Percentiles rank a stretch among this genome's conserved stretches.
Conservation (phyloP, 1,284 basidiomycete species). For the Lentinula novae-zelandiae region DNA sequence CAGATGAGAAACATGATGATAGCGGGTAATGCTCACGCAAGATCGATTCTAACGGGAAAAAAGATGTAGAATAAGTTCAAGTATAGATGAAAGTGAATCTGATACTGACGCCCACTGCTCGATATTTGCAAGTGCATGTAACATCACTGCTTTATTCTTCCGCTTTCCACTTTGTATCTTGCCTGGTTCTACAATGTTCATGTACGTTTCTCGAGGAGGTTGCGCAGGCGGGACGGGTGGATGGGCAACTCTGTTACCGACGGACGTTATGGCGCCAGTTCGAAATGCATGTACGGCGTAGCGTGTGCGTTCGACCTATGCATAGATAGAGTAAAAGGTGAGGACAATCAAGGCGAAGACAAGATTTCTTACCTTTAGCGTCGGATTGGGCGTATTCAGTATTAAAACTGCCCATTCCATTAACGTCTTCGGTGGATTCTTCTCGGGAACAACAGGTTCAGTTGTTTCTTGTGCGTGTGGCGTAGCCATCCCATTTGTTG, state of each 20-base stretch:
- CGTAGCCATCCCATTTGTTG: not conserved
- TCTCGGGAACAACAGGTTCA: conserved; percentile 45
- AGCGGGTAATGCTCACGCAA: conserved; percentile 50
- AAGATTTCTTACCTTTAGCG: conserved; percentile 45
- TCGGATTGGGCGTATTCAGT: conserved; percentile 67
- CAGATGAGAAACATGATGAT: not conserved
- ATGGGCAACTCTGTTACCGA: conserved; percentile 53
- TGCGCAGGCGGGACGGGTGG: conserved; percentile 61
- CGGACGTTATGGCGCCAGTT: conserved; percentile 61
- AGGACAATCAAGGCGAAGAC: not conserved
- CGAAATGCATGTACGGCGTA: conserved; percentile 69
- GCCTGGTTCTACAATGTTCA: conserved; percentile 59
- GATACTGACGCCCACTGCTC: conserved; percentile 85
- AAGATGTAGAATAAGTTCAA: not conserved
- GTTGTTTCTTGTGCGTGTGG: conserved; percentile 14
- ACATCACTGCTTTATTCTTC: conserved; percentile 70
- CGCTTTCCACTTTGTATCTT: conserved; percentile 49
- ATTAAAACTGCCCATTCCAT: conserved; percentile 77
- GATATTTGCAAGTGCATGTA: conserved; percentile 85
- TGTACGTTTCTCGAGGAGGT: conserved; percentile 61
- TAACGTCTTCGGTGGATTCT: conserved; percentile 55
- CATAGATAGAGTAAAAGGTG: conserved; percentile 20
- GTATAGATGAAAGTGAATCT: not conserved
- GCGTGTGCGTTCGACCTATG: conserved; percentile 59
- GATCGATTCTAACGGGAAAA: conserved; percentile 54